Conservation (phyloP, 768 basidiomycete species). For the Trametes cinnabarina region DNA sequence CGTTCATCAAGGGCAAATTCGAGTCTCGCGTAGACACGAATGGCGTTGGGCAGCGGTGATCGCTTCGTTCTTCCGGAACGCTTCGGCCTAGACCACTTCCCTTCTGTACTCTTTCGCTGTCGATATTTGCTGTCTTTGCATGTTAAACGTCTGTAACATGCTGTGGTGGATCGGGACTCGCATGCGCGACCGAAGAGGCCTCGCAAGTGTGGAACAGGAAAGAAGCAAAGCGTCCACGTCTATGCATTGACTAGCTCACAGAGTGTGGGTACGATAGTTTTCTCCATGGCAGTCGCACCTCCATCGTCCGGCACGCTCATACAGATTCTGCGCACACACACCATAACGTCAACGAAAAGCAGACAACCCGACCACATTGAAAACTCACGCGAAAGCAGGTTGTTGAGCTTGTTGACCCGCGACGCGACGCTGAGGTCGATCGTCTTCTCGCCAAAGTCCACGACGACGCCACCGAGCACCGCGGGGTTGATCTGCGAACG, state of each 20-base stretch:
- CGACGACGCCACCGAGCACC: conserved; percentile 88
- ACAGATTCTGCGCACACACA: conserved; percentile 10
- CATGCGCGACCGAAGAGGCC: too few relatives aligned
- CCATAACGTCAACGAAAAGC: neutral
- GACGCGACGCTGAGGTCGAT: conserved; percentile 94
- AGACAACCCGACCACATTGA: neutral
- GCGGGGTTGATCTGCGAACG: conserved; percentile 76
- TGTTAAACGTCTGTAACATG: neutral
- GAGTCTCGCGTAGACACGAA: neutral
- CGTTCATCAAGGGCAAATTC: conserved; percentile 41
- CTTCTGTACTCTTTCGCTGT: neutral
- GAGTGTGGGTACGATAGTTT: neutral
- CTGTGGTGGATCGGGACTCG: neutral
- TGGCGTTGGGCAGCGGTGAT: neutral
- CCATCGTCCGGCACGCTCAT: conserved; percentile 1
- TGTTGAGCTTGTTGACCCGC: conserved; percentile 93
- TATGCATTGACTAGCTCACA: conserved; percentile 14
- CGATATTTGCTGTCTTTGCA: neutral
- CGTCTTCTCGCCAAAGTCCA: conserved; percentile 98
- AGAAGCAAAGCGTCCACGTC: conserved; percentile 2
- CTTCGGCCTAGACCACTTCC: neutral
- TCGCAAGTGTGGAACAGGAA: neutral
- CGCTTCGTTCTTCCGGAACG: neutral
- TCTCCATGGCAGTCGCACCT: neutral
- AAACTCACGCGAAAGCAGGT: conserved; percentile 71